Evolutionary conservation across 306 rosid genomes (phyloP), one percentile per base, ranked within the genome.

Genomic region (Dicorynia guianensis): DNA sequence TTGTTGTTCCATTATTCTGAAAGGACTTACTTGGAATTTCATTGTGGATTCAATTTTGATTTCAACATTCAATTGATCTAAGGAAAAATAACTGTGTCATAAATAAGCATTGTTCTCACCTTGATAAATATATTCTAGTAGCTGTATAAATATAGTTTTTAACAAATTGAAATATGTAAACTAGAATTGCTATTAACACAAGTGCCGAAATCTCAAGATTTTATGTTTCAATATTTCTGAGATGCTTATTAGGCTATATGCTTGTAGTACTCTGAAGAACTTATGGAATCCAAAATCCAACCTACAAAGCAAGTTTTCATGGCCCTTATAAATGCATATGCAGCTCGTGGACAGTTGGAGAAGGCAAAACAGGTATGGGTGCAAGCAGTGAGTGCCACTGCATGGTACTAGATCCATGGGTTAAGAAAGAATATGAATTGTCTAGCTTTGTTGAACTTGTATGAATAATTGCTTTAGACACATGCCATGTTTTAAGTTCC

Each of bases 281-380:
- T 90, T 82, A 83, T 71, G 83, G 56, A 2, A 53, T 82, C 82
- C 42, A 83, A 87, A 71, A 17, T 78, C 65, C 80, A 48, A 72
- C 69, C 58, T 34, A 84, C 90, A 14, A 84, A 81, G 84, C 87
- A 86, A 13, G 52, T 87, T 82, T 87, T 75, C 85, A 81, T 82
- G 84, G 85, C 90, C 44, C 96, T 90, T 63, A 63, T 93, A 74
- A 83, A 87, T 70, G 91, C 90, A 50, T 90, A 88, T 78, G 90
- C 93, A 72, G 70, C 80, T 40, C 81, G 84, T 69, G 97, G 96
- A 82, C 89, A 80, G 78, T 76, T 85, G 79, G 92, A 90, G 76
- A 88, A 90, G 82, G 96, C 91, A 72, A 93, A 90, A 84, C 87
- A 88, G 94, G 97, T 93, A 83, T 55, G 44, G 59, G 6, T 49